These are phyloP conservation scores for Schizosaccharomyces japonicus DNA, from an alignment of 805 yeast species.

Conservation along the genomic window DNA sequence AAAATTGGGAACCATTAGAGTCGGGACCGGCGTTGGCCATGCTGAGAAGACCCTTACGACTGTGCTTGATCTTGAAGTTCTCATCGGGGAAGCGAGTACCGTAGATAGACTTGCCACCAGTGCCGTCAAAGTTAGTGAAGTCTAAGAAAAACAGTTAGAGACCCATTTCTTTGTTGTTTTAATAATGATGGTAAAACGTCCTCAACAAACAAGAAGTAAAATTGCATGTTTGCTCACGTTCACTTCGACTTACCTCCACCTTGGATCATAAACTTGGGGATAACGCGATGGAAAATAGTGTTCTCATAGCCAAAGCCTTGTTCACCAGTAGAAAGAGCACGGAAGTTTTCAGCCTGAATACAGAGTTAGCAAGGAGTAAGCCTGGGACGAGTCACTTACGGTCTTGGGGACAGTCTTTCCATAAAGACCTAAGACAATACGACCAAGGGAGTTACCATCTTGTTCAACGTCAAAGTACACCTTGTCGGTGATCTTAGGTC, in stretches of 20 bases:
- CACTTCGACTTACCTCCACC: slow-evolving; percentile 51
- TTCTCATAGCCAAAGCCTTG: slow-evolving; percentile 43
- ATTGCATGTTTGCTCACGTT: slow-evolving; percentile 21
- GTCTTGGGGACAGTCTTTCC: slow-evolving; percentile 77
- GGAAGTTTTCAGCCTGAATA: slow-evolving; percentile 4
- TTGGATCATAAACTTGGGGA: slow-evolving; percentile 49
- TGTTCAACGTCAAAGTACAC: slow-evolving; percentile 21
- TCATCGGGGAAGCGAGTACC: slow-evolving; percentile 59
- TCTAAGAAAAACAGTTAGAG: background rate
- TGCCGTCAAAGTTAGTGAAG: slow-evolving; percentile 24
- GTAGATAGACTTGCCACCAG: slow-evolving; percentile 43
- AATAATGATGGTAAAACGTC: background rate
- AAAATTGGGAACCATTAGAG: slow-evolving; percentile 95
- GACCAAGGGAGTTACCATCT: slow-evolving; percentile 55
- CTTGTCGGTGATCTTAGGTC: background rate
- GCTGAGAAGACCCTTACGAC: slow-evolving; percentile 56
- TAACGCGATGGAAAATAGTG: slow-evolving; percentile 50
- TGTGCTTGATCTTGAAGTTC: slow-evolving; percentile 32
- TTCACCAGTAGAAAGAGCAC: slow-evolving; percentile 52
- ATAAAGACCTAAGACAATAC: slow-evolving; percentile 66
- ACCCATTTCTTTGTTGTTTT: background rate
- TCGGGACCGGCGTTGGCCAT: slow-evolving; percentile 98
- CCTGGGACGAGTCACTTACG: slow-evolving; percentile 21
- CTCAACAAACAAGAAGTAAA: no score
- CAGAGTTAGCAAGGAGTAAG: background rate